Conservation (phyloP, 192 early-diverging fungal species). For the Mortierella claussenii region DNA sequence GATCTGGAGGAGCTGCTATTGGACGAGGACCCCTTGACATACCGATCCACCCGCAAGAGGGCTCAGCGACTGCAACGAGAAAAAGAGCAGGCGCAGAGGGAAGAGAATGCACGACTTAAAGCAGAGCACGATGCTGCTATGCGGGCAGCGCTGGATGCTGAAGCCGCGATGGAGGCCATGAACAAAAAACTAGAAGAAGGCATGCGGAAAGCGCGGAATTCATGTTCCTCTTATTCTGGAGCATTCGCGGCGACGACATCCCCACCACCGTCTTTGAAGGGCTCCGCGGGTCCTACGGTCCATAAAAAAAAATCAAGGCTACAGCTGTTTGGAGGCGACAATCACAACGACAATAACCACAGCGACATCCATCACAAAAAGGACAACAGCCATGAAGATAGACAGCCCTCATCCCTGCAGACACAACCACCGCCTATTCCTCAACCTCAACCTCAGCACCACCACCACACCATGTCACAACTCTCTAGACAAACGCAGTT, state of each 20-base stretch:
- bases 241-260: not conserved
- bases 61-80: constrained; percentile 51
- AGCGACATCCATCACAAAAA: constrained; percentile 5
- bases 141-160: constrained; percentile 1
- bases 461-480: constrained; percentile 20
- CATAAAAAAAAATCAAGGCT: constrained; percentile 26
- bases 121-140: constrained; percentile 27
- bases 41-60: constrained; percentile 38
- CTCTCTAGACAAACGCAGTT: constrained; percentile 41
- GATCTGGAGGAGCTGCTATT: constrained; percentile 79
- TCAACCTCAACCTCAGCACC: not conserved
- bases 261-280: not conserved
- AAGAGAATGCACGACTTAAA: constrained; percentile 30
- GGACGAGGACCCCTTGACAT: constrained; percentile 73
- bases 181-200: constrained; percentile 35
- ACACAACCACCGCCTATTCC: constrained; percentile 10
- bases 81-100: constrained; percentile 51
- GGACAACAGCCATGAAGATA: not conserved
- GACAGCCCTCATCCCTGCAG: constrained; percentile 2
- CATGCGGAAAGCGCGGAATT: constrained; percentile 8
- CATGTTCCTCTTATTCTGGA: not conserved
- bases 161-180: constrained; percentile 42
- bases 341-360: not conserved
- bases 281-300: not conserved
- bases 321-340: constrained; percentile 16